phyloP scores from a whole-genome alignment of 2,329 filamentous ascomycete species.

The Thelonectria olida region DNA sequence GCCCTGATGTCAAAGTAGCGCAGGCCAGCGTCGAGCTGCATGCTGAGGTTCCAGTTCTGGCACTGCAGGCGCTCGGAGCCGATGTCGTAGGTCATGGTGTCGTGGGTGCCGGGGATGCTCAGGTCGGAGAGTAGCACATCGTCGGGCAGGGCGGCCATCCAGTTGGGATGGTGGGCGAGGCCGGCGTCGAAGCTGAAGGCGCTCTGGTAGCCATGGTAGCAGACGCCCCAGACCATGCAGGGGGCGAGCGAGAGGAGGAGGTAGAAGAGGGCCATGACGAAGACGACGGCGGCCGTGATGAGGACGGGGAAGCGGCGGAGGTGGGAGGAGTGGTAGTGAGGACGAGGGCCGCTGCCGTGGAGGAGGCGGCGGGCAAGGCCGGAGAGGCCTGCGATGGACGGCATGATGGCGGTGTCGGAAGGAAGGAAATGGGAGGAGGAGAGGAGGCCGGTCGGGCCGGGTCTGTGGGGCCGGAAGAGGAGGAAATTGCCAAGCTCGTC shows the following conservation, averaged over 20 bases:
- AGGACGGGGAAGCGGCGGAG: slow-evolving; percentile 32
- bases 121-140: slow-evolving; percentile 51
- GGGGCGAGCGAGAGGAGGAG: slow-evolving; percentile 40
- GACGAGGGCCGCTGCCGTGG: not conserved
- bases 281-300: slow-evolving; percentile 29
- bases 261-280: slow-evolving; percentile 38
- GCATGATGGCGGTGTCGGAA: slow-evolving; percentile 32
- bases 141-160: slow-evolving; percentile 57
- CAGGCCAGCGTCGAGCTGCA: slow-evolving; percentile 57
- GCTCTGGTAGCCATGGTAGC: slow-evolving; percentile 42
- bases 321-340: not conserved
- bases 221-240: slow-evolving; percentile 39
- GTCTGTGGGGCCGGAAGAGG: slow-evolving; percentile 19
- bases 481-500: slow-evolving; percentile 27
- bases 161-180: slow-evolving; percentile 44
- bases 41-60: slow-evolving; percentile 56
- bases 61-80: slow-evolving; percentile 51
- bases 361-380: slow-evolving; percentile 26
- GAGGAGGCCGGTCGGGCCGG: slow-evolving; percentile 23
- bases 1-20: slow-evolving; percentile 61
- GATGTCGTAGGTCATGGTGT: slow-evolving; percentile 60
- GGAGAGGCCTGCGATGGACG: slow-evolving; percentile 27
- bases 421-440: slow-evolving; percentile 21
- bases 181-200: slow-evolving; percentile 55
- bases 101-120: slow-evolving; percentile 62